Conservation (phyloP, 768 basidiomycete species). For the Pisolithus sp. region DNA sequence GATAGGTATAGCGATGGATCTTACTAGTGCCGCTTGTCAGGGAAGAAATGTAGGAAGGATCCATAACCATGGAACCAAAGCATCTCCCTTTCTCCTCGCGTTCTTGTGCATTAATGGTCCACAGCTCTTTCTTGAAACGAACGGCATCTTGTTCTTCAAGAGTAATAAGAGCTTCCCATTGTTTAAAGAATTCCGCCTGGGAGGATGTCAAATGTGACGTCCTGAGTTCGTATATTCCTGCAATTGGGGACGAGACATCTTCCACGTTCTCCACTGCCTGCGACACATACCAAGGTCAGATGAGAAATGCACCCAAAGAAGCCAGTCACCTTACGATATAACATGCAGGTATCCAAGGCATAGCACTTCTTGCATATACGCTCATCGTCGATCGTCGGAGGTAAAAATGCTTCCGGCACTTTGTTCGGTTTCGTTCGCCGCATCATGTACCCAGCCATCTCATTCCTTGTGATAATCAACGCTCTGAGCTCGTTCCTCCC, state of each 20-base stretch:
- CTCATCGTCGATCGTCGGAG: constrained; percentile 80
- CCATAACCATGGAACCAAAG: constrained; percentile 73
- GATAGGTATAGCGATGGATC: constrained; percentile 77
- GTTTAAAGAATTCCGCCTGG: constrained; percentile 76
- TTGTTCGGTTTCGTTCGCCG: constrained; percentile 32
- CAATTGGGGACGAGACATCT: constrained; percentile 48
- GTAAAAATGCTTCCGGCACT: constrained; percentile 57
- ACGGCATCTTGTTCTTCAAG: constrained; percentile 83
- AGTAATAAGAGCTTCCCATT: constrained; percentile 84
- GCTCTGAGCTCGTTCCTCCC: constrained; percentile 79
- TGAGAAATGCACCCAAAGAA: not conserved
- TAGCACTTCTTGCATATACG: constrained; percentile 78
- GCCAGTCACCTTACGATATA: constrained; percentile 72
- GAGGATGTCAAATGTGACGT: constrained; percentile 68
- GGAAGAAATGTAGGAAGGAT: constrained; percentile 32
- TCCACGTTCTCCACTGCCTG: constrained; percentile 66
- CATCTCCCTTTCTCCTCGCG: constrained; percentile 81
- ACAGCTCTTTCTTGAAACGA: constrained; percentile 84
- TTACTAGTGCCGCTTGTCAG: constrained; percentile 33
- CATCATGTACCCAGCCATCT: constrained; percentile 74
- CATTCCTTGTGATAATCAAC: constrained; percentile 76
- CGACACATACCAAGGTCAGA: not conserved
- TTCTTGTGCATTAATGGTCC: constrained; percentile 81
- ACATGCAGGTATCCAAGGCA: constrained; percentile 81
- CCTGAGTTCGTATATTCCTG: constrained; percentile 67